These are phyloP conservation scores for Stromatinia cepivora DNA, from an alignment of 2,329 filamentous ascomycete genomes.

Conservation along the genomic window DNA sequence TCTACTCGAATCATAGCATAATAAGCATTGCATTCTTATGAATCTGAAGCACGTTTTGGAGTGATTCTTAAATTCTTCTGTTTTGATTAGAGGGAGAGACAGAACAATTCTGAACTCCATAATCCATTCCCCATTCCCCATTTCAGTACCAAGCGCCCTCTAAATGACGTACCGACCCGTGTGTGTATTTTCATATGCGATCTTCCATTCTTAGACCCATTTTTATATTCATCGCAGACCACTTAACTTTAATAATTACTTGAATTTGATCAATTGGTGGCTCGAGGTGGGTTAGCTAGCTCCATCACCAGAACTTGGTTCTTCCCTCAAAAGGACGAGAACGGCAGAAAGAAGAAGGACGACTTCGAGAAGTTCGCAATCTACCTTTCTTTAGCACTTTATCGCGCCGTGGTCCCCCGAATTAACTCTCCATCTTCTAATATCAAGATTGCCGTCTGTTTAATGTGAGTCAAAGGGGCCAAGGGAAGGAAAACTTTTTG, in stretches of 20 bases:
- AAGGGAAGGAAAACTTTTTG: not conserved
- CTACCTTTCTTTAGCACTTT: not conserved
- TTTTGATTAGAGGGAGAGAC: not conserved
- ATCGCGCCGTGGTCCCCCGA: not conserved
- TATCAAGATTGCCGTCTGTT: not conserved
- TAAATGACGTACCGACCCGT: conserved; percentile 3
- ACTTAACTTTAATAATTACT: not conserved
- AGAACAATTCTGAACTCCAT: not conserved
- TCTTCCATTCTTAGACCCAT: conserved; percentile 2
- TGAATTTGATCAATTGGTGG: not conserved
- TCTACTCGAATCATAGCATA: not conserved
- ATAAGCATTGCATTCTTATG: not conserved
- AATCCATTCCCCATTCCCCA: no score
- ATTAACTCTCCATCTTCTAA: not conserved
- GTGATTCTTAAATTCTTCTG: not conserved
- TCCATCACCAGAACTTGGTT: not conserved
- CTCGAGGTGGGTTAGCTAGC: conserved; percentile 1
- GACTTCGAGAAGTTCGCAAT: not conserved
- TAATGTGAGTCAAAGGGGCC: not conserved
- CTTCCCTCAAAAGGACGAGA: not conserved
- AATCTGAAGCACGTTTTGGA: not conserved
- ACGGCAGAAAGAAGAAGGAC: not conserved
- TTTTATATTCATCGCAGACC: not conserved
- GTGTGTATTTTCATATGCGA: not conserved
- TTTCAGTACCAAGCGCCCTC: not conserved